These are phyloP conservation scores for Tuber melanosporum DNA, from an alignment of 495 filamentous ascomycete genomes.

Conservation along the genomic window DNA sequence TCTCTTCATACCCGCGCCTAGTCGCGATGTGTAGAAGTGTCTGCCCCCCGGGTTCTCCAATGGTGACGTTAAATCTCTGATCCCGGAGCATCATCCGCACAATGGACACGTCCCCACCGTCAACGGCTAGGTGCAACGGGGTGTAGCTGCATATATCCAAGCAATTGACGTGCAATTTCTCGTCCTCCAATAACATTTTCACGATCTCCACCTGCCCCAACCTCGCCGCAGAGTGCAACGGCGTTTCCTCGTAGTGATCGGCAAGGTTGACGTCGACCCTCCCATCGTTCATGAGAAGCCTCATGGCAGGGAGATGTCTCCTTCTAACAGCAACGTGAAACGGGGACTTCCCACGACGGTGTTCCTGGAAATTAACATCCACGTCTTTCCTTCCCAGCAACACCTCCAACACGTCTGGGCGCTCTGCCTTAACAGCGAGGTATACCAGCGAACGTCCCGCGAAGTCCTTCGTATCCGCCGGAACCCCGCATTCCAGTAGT, in stretches of 20 bases:
- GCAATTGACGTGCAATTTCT: not conserved
- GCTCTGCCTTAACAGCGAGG: not conserved
- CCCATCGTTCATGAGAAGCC: not conserved
- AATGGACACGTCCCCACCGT: not conserved
- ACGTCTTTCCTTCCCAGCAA: not conserved
- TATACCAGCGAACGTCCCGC: not conserved
- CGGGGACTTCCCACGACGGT: constrained; percentile 1
- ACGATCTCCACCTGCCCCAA: constrained; percentile 5
- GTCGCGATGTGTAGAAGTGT: not conserved
- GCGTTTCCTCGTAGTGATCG: constrained; percentile 2
- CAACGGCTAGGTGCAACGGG: not conserved
- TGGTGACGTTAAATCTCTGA: not conserved
- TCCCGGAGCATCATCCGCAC: not conserved
- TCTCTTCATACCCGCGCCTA: not conserved
- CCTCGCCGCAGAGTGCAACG: constrained; percentile 13
- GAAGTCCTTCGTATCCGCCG: not conserved
- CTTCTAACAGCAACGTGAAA: not conserved
- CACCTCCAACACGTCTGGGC: not conserved
- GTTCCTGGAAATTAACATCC: not conserved
- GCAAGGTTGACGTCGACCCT: not conserved
- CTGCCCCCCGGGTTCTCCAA: not conserved
- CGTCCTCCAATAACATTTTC: not conserved
- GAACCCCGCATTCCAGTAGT: not conserved
- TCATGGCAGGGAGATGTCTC: not conserved
- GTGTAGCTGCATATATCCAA: not conserved